A percentile compares a stretch with the other conserved stretches of the same genome.
Evolutionary conservation across 495 filamentous ascomycete genomes (phyloP).

Genomic region (Alectoria sarmentosa): DNA sequence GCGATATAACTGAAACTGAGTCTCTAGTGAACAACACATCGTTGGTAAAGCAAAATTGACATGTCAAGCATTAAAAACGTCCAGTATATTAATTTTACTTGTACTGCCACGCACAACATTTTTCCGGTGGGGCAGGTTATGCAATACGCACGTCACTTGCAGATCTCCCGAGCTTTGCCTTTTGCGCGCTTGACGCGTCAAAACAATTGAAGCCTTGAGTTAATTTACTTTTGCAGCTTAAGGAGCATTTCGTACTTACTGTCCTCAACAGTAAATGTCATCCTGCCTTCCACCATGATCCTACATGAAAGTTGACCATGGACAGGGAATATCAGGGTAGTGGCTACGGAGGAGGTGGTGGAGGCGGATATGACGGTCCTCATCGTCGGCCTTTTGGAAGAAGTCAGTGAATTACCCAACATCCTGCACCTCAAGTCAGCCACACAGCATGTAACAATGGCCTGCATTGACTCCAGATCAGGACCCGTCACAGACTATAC

Average conservation of each 20-base stretch:
- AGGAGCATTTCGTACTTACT: too few relatives aligned
- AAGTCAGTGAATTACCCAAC: slow-evolving; percentile 21
- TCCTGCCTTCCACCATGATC: not conserved
- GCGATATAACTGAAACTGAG: too few relatives aligned
- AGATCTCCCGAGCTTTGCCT: not conserved
- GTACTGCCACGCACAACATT: not conserved
- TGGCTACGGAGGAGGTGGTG: slow-evolving; percentile 22
- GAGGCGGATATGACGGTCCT: slow-evolving; percentile 25
- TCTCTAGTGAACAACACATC: too few relatives aligned
- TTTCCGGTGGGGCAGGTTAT: not conserved
- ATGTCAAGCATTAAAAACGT: too few relatives aligned
- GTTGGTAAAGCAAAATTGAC: too few relatives aligned
- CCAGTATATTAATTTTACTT: too few relatives aligned
- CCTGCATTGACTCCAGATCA: slow-evolving; percentile 26
- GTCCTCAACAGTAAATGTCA: not conserved
- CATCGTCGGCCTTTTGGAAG: slow-evolving; percentile 22
- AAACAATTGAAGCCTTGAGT: too few relatives aligned
- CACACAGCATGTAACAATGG: not conserved
- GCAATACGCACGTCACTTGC: not conserved
- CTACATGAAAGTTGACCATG: slow-evolving; percentile 20
- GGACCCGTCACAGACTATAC: slow-evolving; percentile 94
- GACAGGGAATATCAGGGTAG: slow-evolving; percentile 31
- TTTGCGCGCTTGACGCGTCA: not conserved
- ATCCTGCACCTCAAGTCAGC: not conserved
- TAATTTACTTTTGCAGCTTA: not conserved